Base-by-base conservation (phyloP, 2,329 filamentous ascomycete species). In the Fonsecaea pugnacius region DNA sequence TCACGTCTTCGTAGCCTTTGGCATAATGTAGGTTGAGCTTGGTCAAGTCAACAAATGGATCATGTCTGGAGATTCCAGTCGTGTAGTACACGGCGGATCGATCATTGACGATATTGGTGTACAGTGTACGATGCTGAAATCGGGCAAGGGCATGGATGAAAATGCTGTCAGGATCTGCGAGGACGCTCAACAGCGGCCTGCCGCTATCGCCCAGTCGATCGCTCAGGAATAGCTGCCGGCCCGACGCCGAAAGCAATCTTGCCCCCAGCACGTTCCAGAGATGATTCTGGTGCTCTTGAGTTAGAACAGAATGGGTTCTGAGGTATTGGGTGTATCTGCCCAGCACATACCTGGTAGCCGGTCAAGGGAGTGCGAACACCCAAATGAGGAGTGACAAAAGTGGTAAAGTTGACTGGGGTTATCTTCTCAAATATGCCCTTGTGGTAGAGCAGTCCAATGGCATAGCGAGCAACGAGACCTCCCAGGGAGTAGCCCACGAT, bases 341-440 rank as follows among this genome's bases (percentile, higher is more conserved):
- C n/a, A 14, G 35, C 16, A 38, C 35, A 16, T 38, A 46, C 40
- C 40, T 48, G 81, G 78, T 84, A 84, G 16, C 90, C 90, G 53
- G 84, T 85, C 50, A 88, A 77, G 1, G 91, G 90, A 1, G 87
- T 86, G 56, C 89, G 83, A 1, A 90, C 89, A n/a, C 91, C 91
- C 7, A 93, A 82, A 77, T 93, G 91, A 27, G 91, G 94, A 35
- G 90, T 89, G 4, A 91, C 94, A 77, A 98, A 97, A 0, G 93
- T 96, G 2, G 90, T 91, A 77, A 98, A 97, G 81, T 96, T 97
- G 85, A 94, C 85, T 69, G 94, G 94, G 73, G 92, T 84, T 30
- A 98, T 83, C 63, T 84, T 83, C 62, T 96, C 89, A 62, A 98
- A 87, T 63, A 91, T 82, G 8, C 92, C 92, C 72, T 90, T 91